Evolutionary conservation across 2,329 filamentous ascomycete genomes (phyloP).

Genomic region (Exophiala sp.): DNA sequence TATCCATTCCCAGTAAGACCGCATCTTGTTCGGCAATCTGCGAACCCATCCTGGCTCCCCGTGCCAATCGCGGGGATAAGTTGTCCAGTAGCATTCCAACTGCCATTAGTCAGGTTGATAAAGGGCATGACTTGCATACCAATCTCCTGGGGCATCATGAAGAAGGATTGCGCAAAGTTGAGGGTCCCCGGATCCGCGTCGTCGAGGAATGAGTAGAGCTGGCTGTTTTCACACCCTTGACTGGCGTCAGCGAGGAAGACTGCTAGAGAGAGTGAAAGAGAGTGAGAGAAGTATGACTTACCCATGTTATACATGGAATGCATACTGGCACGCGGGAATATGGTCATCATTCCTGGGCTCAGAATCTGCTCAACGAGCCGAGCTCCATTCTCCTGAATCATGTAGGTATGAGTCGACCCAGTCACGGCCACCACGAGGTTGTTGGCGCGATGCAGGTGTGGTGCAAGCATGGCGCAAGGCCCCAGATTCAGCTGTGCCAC

Average conservation of each 20-base stretch:
- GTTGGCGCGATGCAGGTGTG: slow-evolving; percentile 42
- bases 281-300: too few relatives aligned
- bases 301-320: slow-evolving; percentile 46
- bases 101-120: slow-evolving; percentile 29
- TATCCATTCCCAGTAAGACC: slow-evolving; percentile 1
- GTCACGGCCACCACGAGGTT: slow-evolving; percentile 41
- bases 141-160: slow-evolving; percentile 36
- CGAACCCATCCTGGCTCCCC: slow-evolving; percentile 39
- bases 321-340: slow-evolving; percentile 43
- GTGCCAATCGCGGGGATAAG: slow-evolving; percentile 39
- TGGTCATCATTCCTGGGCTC: slow-evolving; percentile 40
- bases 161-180: slow-evolving; percentile 41
- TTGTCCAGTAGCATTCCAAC: slow-evolving; percentile 29
- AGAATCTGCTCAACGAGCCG: slow-evolving; percentile 36
- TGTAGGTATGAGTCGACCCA: slow-evolving; percentile 44
- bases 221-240: slow-evolving; percentile 38
- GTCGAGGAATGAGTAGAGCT: slow-evolving; percentile 43
- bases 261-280: neutral
- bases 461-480: slow-evolving; percentile 44
- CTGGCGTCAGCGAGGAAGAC: neutral
- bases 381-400: slow-evolving; percentile 45
- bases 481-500: slow-evolving; percentile 41
- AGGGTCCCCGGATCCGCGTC: slow-evolving; percentile 41
- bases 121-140: slow-evolving; percentile 40
- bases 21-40: slow-evolving; percentile 32